Evolutionary conservation across 176 grass and related monocot species (phyloP).

Genomic region (Avena sativa): DNA sequence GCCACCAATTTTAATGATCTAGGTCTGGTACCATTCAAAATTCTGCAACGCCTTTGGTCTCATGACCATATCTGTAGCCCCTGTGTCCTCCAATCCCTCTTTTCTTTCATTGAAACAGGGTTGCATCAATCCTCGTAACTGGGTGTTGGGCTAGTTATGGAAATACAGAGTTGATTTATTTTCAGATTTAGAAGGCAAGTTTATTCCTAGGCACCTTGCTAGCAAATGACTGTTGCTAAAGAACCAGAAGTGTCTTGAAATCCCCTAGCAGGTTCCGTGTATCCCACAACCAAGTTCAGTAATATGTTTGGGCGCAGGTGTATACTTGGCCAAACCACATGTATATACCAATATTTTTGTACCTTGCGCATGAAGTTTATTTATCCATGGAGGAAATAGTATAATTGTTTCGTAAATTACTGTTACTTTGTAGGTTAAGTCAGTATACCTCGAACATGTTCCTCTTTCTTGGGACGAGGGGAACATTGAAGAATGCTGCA

Average conservation of each 20-base stretch:
- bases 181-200: constrained; percentile 9
- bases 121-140: neutral
- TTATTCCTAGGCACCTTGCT: neutral
- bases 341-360: constrained; percentile 12
- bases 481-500: constrained; percentile 62
- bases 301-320: constrained; percentile 12
- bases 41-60: neutral
- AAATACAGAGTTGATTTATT: constrained; percentile 29
- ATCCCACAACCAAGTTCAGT: neutral
- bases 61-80: neutral
- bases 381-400: neutral
- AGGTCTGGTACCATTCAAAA: neutral
- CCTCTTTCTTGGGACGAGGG: constrained; percentile 73
- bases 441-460: constrained; percentile 73
- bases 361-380: constrained; percentile 24
- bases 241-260: neutral
- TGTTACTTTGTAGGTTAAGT: constrained; percentile 60
- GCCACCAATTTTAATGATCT: neutral
- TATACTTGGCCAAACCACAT: neutral
- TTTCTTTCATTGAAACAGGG: neutral
- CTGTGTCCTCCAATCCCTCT: neutral
- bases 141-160: constrained; percentile 1
- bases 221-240: constrained; percentile 23
- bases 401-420: constrained; percentile 15
- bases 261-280: neutral